Conservation (phyloP, 2,329 filamentous ascomycete species). For the Blumeria graminis region DNA sequence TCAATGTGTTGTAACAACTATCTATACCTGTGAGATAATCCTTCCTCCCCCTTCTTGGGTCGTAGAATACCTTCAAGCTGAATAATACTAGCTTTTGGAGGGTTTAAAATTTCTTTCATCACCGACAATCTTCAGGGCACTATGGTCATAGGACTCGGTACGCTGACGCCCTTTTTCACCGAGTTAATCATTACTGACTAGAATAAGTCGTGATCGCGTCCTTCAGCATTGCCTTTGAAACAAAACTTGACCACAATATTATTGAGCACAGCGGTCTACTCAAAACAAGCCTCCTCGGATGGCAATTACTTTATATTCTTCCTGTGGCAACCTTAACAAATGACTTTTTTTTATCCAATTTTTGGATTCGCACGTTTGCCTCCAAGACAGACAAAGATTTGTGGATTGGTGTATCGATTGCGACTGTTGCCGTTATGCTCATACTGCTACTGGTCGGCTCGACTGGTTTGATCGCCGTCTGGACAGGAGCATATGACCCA, state of each 20-base stretch:
- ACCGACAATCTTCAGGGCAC: constrained; percentile 62
- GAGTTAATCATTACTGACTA: neutral
- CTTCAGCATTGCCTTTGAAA: constrained; percentile 54
- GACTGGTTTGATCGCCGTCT: constrained; percentile 51
- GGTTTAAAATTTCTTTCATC: constrained; percentile 63
- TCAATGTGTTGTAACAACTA: constrained; percentile 52
- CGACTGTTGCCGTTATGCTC: constrained; percentile 36
- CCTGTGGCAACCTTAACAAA: constrained; percentile 62
- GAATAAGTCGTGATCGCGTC: constrained; percentile 39
- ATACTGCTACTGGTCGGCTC: constrained; percentile 51
- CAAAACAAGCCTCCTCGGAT: constrained; percentile 47
- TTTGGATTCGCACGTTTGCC: constrained; percentile 67
- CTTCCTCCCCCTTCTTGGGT: no score
- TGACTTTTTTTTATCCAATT: constrained; percentile 66
- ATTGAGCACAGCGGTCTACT: constrained; percentile 45
- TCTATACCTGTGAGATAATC: constrained; percentile 45
- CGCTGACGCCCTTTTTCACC: constrained; percentile 1
- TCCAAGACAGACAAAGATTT: constrained; percentile 59
- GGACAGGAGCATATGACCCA: constrained; percentile 44
- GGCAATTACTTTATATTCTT: constrained; percentile 69
- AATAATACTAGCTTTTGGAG: constrained; percentile 36
- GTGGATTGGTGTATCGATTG: constrained; percentile 47
- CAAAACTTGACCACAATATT: constrained; percentile 42
- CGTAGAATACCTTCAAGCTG: no score
- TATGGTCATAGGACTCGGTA: constrained; percentile 46